Base-by-base conservation (phyloP, 345 rosid genomes). In the Euphorbia pulcherrima region DNA sequence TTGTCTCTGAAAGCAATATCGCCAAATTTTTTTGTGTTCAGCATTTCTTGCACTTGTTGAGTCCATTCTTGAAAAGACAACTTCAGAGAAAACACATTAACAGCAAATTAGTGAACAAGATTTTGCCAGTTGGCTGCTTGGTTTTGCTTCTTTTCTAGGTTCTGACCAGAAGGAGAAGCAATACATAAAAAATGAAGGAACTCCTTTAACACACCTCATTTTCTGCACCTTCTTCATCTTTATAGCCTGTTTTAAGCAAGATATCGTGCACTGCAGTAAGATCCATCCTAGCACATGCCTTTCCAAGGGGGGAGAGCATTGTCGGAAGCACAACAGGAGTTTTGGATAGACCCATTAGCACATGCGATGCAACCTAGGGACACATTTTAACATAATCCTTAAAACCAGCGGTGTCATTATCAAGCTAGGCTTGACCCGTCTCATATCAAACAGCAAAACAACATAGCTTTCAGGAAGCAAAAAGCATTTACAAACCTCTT, bases 11-110 rank as follows among this genome's bases (percentile, higher is more conserved):
- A 93, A 56, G 97, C 96, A 74, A 86, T 83, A 65, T 93, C 98
- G 29, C 98, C 97, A 37, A 84, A 81, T 81, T 93, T 93, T 70
- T 93, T 93, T n/a, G 90, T 90, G 39, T 89, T 90, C 75, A 93
- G 69, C 89, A 91, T 90, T 71, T 93, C 98, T 74, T 93, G 98
- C 73, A 93, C 97, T 83, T 91, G 95, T 62, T 93, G 94, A 2
- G 99, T 93, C 97, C 97, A 93, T 74, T 90, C 97, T 83, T 93
- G 99, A 78, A 93, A 93, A 8, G 97, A 93, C 30, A 93, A 86
- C 96, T 90, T 76, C 75, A 78, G 30, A 55, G 52, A 63, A 21
- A 40, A 71, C 58, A 58, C 18, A 60, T 28, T 57, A 35, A 26
- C 50, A 63, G 65, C 60, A 69, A 62, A 53, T 68, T 50, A 74